Evolutionary conservation across 352 stramenopile species (phyloP).

Genomic region (Phytophthora fragariaefolia): DNA sequence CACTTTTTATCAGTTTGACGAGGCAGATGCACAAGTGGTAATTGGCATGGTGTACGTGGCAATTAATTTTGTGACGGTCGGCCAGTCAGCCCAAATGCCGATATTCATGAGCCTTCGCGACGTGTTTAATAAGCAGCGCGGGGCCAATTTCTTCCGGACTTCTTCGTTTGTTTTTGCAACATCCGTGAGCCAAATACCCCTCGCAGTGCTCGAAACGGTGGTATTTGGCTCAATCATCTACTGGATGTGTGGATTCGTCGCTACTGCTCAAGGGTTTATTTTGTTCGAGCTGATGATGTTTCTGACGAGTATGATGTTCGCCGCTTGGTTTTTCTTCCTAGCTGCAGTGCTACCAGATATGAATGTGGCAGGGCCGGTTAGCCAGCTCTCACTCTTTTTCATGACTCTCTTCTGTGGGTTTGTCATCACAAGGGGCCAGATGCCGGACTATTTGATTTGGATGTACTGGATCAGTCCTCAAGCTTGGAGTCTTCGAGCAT

Average conservation of each 20-base stretch:
- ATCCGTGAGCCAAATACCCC: constrained; percentile 52
- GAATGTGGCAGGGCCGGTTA: constrained; percentile 55
- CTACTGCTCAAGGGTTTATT: constrained; percentile 40
- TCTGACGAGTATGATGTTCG: constrained; percentile 61
- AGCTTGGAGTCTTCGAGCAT: constrained; percentile 60
- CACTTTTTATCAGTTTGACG: constrained; percentile 64
- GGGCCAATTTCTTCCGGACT: constrained; percentile 88
- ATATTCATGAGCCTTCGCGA: constrained; percentile 72
- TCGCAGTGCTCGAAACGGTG: constrained; percentile 70
- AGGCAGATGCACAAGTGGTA: constrained; percentile 56
- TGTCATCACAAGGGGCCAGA: constrained; percentile 58
- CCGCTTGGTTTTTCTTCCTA: constrained; percentile 70
- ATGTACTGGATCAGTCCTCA: constrained; percentile 83
- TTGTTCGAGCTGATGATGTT: constrained; percentile 65
- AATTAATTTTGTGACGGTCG: constrained; percentile 83
- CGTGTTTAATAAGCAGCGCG: constrained; percentile 90
- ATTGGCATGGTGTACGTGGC: constrained; percentile 86
- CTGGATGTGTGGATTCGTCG: constrained; percentile 84
- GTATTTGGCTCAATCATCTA: constrained; percentile 88
- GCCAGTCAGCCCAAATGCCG: constrained; percentile 77
- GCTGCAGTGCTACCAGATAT: constrained; percentile 48
- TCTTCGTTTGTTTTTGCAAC: constrained; percentile 78
- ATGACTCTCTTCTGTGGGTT: constrained; percentile 76
- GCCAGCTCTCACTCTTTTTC: constrained; percentile 62
- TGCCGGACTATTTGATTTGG: constrained; percentile 67